Conservation (phyloP, 768 basidiomycete species). For the Kwoniella mangroviensis region DNA sequence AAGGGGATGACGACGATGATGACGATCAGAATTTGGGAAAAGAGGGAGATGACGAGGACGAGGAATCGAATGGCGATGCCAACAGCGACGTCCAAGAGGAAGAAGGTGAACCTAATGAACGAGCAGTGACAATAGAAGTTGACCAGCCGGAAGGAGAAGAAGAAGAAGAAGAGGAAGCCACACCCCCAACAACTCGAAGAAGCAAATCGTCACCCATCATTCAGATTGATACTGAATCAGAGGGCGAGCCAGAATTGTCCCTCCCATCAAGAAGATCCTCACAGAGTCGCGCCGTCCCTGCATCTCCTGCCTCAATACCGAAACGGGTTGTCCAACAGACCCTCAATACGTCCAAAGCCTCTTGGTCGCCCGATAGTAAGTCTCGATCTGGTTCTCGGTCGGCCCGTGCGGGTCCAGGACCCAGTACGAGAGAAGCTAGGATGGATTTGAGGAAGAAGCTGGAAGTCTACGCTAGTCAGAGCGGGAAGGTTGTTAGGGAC, state of each 20-base stretch:
- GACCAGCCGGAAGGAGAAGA: conserved; percentile 11
- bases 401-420: conserved; percentile 21
- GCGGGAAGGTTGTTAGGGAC: background rate
- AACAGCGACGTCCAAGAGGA: conserved; percentile 3
- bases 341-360: conserved; percentile 64
- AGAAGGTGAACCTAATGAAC: background rate
- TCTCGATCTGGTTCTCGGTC: background rate
- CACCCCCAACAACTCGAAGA: background rate
- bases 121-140: background rate
- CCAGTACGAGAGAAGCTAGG: conserved; percentile 44
- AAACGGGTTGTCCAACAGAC: conserved; percentile 60
- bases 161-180: conserved; percentile 7
- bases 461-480: conserved; percentile 63
- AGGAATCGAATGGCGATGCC: background rate
- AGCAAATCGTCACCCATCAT: conserved; percentile 2
- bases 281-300: conserved; percentile 10
- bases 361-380: conserved; percentile 59
- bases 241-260: conserved; percentile 22
- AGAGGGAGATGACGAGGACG: conserved; percentile 8
- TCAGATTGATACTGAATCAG: conserved; percentile 24
- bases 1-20: background rate
- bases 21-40: background rate
- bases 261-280: conserved; percentile 5
- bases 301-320: background rate
- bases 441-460: conserved; percentile 62